Percentiles rank a stretch among this genome's conserved stretches.
Evolutionary conservation across 345 rosid genomes (phyloP).

Genomic region (Acer negundo): DNA sequence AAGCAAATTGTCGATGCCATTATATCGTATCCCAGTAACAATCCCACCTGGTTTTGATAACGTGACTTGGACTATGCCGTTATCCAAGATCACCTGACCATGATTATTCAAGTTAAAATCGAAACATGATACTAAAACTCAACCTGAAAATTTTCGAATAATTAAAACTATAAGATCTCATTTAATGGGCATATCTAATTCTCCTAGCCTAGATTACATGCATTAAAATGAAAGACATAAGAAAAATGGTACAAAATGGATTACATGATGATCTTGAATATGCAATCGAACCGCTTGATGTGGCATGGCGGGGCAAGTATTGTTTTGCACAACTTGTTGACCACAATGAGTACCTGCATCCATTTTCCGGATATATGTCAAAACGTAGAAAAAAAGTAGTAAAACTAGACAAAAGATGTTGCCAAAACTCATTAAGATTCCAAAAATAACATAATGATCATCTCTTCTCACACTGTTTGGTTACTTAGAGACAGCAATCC

Average conservation of each 20-base stretch:
- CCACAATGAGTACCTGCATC: slow-evolving; percentile 34
- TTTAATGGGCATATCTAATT: background rate
- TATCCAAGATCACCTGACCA: slow-evolving; percentile 69
- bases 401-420: background rate
- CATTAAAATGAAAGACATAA: background rate
- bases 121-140: slow-evolving; percentile 19
- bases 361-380: slow-evolving; percentile 18
- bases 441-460: slow-evolving; percentile 2
- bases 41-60: slow-evolving; percentile 73
- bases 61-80: slow-evolving; percentile 69
- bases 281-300: slow-evolving; percentile 52
- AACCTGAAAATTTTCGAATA: background rate
- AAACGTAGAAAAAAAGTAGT: background rate
- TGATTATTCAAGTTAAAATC: slow-evolving; percentile 26
- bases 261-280: slow-evolving; percentile 59
- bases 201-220: background rate
- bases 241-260: background rate
- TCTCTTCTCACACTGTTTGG: slow-evolving; percentile 1
- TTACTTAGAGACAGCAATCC: background rate
- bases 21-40: slow-evolving; percentile 59
- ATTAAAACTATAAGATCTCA: background rate
- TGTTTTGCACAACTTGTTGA: slow-evolving; percentile 19
- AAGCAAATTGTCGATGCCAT: slow-evolving; percentile 71
- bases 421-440: background rate
- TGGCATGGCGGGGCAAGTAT: slow-evolving; percentile 35